Conservation (phyloP, 2,329 filamentous ascomycete genomes). For the Talaromyces sp. region DNA sequence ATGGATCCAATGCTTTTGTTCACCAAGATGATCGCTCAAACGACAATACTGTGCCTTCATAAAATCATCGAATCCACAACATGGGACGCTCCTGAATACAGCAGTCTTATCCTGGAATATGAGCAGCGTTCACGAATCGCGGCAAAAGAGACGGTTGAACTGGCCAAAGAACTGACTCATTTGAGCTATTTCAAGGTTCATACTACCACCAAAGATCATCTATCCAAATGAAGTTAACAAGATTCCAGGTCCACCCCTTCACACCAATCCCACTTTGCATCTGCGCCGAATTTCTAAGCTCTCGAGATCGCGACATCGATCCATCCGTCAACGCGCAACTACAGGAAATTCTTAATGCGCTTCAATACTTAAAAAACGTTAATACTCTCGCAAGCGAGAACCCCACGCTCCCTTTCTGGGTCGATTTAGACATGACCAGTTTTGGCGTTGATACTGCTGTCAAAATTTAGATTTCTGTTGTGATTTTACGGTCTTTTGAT, state of each 20-base stretch:
- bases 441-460: neutral
- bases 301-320: conserved; percentile 16
- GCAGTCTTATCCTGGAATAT: conserved; percentile 12
- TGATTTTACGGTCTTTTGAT: neutral
- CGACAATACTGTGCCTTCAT: conserved; percentile 19
- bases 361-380: conserved; percentile 18
- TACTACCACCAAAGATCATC: neutral
- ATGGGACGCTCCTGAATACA: conserved; percentile 15
- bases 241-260: conserved; percentile 18
- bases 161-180: conserved; percentile 18
- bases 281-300: conserved; percentile 19
- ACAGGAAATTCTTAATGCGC: conserved; percentile 18
- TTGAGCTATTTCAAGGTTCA: conserved; percentile 20
- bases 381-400: conserved; percentile 19
- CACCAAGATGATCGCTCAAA: conserved; percentile 21
- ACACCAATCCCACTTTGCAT: conserved; percentile 20
- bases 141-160: conserved; percentile 18
- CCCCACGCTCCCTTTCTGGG: conserved; percentile 8
- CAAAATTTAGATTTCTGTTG: neutral
- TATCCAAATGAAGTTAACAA: neutral
- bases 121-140: conserved; percentile 16
- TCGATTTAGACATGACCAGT: conserved; percentile 10
- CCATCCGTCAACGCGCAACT: conserved; percentile 14
- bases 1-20: conserved; percentile 22
- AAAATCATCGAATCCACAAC: conserved; percentile 17